These are phyloP conservation scores for Neofusicoccum cordaticola DNA, from an alignment of 2,329 filamentous ascomycete genomes.

Conservation along the genomic window DNA sequence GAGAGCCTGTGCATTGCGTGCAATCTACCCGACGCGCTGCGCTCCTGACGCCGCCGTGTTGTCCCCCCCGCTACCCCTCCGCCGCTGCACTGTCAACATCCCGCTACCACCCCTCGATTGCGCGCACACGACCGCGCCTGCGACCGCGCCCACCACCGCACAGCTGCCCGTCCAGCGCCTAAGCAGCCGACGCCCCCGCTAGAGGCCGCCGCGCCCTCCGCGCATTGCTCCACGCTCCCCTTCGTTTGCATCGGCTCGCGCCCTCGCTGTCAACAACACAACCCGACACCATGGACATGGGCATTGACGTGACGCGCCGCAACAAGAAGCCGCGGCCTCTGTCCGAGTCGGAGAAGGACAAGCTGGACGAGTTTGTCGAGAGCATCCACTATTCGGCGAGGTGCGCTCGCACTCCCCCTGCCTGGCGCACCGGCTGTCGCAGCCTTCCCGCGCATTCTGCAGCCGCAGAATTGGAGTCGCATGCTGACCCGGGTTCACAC, in stretches of 20 bases:
- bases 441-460: constrained; percentile 5
- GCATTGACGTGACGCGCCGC: constrained; percentile 79
- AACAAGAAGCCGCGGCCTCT: constrained; percentile 82
- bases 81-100: constrained; percentile 3
- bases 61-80: constrained; percentile 6
- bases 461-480: neutral
- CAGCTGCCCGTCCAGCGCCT: neutral
- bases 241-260: neutral
- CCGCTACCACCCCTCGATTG: neutral
- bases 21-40: constrained; percentile 8
- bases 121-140: neutral
- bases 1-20: neutral
- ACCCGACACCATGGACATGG: constrained; percentile 35
- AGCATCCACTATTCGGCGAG: constrained; percentile 92
- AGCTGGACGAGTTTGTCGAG: constrained; percentile 87
- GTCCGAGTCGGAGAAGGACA: constrained; percentile 74
- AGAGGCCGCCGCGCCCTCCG: neutral
- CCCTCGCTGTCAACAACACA: constrained; percentile 4
- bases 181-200: neutral
- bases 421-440: neutral
- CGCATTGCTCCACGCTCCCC: neutral
- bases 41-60: constrained; percentile 4
- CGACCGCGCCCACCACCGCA: neutral
- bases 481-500: constrained; percentile 21
- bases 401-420: constrained; percentile 48